Evolutionary conservation across 495 filamentous ascomycete species (phyloP), one percentile per base, ranked within the genome.

Genomic region (Podospora pseudopauciseta): DNA sequence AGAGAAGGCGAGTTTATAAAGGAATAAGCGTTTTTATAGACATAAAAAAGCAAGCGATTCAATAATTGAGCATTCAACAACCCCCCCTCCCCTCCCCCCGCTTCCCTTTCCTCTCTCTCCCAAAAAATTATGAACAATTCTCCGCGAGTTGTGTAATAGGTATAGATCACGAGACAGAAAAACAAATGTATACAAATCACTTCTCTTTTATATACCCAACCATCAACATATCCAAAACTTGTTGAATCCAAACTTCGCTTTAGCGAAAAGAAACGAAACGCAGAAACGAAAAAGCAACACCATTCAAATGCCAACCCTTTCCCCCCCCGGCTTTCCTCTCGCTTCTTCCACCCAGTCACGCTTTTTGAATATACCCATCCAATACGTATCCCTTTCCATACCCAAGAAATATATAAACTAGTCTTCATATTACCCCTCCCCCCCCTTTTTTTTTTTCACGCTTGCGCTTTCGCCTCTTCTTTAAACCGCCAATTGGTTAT

Each of bases 401-500:
- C 13, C 13, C 9, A 9, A 49, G 3, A 3, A 49, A 49, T 11
- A 49, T 49, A 49, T 39, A 49, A 18, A 16, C 39, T 49, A 11
- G 39, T 49, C 9, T 32, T 32, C 30, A 32, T 49, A 49, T 49
- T 49, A 49, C 39, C 39, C 39, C 39, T 11, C 0, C 39, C 15
- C 39, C 30, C 30, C 3, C 7, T 0, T 5, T 13, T 49, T 49
- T 13, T 13, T 16, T 49, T 16, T 49, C 13, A 3, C 39, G 39
- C 39, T 49, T 11, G 39, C 39, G 39, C 39, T 49, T 11, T 49
- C 15, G 5, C 39, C 13, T 49, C 39, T 49, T 23, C 30, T 44
- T 60, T 72, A 84, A 60, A 84, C 81, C 44, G 82, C 81, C 63
- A 83, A 69, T 65, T 84, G 82, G 64, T 79, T 79, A 70, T 84